Base-by-base conservation (phyloP, 2,329 filamentous ascomycete species). In the Alternaria burnsii region DNA sequence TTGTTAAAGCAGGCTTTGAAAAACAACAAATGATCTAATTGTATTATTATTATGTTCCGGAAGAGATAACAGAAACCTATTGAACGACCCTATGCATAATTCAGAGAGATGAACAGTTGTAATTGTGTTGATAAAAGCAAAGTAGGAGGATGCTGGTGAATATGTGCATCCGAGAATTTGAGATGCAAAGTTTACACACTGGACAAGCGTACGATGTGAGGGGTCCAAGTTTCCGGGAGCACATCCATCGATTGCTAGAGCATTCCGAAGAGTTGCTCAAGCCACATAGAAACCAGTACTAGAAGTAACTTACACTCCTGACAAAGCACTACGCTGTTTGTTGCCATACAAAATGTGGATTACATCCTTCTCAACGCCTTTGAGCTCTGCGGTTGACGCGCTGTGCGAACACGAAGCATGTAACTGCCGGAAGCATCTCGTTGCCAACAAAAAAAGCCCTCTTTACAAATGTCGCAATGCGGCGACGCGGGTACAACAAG, bases 401-500 rank as follows among this genome's bases (percentile, higher is more conserved):
- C 3, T 3, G 4, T 24, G 20, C 20, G 20, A 36, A 38, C 46
- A 50, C 30, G 32, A 36, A 8, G 14, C 12, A 32, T 36, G 46
- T 50, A 20, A 50, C 46, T 50, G 46, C 38, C 46, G 1, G 1
- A 34, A 50, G 32, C 14, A 20, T 26, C 32, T 50, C 46, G 18
- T 50, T 50, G 32, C 46, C 34, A 32, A 38, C 46, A n/a, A 36
- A 34, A 36, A 26, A 36, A 24, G 40, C 26, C 24, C 24, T 6
- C 40, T 18, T 43, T 53, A 38, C 28, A 22, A 26, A 43, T 24
- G 24, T n/a, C 38, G 50, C 16, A 22, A 42, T 52, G 38, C 43
- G 38, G 50, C 38, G 16, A 40, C 6, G 34, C n/a, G 26, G 38
- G 34, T 41, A 52, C 50, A 32, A 42, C 50, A 43, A 42, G 50